Conservation (phyloP, 2,329 filamentous ascomycete genomes). For the Aspergillus sp. region DNA sequence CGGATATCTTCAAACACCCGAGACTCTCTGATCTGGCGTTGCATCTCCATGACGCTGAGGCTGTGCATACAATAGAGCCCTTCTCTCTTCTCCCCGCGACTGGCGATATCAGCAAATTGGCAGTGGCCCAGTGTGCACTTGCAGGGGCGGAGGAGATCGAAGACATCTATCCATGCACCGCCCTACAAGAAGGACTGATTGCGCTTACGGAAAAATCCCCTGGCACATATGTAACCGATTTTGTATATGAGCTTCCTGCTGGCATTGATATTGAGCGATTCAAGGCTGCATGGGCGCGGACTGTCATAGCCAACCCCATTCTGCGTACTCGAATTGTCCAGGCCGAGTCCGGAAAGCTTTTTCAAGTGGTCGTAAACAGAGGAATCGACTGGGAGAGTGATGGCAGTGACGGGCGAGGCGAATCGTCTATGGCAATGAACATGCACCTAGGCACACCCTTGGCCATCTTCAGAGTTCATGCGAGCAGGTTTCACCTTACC, state of each 20-base stretch:
- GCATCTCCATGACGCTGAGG: background rate
- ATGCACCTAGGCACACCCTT: background rate
- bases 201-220: slow-evolving; percentile 7
- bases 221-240: slow-evolving; percentile 1
- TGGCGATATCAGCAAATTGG: slow-evolving; percentile 11
- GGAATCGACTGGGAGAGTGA: slow-evolving; percentile 5
- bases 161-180: slow-evolving; percentile 8
- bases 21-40: slow-evolving; percentile 9
- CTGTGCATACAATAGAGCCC: background rate
- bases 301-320: slow-evolving; percentile 27
- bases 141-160: slow-evolving; percentile 10
- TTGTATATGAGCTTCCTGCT: slow-evolving; percentile 3
- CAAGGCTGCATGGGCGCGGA: slow-evolving; percentile 29
- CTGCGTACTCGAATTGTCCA: slow-evolving; percentile 33
- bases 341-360: background rate
- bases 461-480: no score
- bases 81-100: slow-evolving; percentile 3
- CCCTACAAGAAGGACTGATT: slow-evolving; percentile 10
- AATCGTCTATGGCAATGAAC: background rate
- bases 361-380: slow-evolving; percentile 21
- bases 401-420: no score
- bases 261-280: slow-evolving; percentile 11
- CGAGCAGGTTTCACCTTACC: background rate
- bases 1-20: slow-evolving; percentile 38
- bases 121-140: background rate